phyloP scores from a whole-genome alignment of 495 filamentous ascomycete species.

The Apodospora peruviana region DNA sequence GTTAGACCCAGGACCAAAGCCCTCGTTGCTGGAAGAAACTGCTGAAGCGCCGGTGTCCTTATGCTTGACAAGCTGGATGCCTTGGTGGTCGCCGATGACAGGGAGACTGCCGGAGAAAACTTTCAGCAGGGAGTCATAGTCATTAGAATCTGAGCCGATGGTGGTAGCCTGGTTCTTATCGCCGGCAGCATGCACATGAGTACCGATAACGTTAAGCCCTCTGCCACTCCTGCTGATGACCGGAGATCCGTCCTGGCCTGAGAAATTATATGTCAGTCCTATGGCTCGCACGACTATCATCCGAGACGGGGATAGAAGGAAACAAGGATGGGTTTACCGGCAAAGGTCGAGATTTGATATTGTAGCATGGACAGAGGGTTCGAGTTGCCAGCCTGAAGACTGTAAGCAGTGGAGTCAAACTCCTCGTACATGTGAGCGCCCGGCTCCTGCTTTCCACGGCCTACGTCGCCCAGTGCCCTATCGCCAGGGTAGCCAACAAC shows the following conservation, averaged over 20 bases:
- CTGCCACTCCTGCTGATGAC: slow-evolving; percentile 22
- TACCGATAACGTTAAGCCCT: slow-evolving; percentile 19
- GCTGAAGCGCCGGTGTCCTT: background rate
- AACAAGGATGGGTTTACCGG: slow-evolving; percentile 16
- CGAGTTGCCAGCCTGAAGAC: slow-evolving; percentile 16
- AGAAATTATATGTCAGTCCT: too few species aligned
- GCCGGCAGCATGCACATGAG: slow-evolving; percentile 28
- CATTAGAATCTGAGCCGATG: slow-evolving; percentile 26
- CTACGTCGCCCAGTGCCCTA: slow-evolving; percentile 9
- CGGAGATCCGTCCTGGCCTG: slow-evolving; percentile 31
- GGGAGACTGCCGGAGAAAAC: slow-evolving; percentile 4
- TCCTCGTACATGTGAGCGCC: slow-evolving; percentile 37
- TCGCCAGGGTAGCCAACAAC: slow-evolving; percentile 42
- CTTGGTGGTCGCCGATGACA: slow-evolving; percentile 3
- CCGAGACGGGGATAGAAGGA: background rate
- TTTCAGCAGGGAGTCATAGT: slow-evolving; percentile 21
- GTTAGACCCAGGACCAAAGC: background rate
- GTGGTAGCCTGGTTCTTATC: slow-evolving; percentile 25
- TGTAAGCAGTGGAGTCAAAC: slow-evolving; percentile 21
- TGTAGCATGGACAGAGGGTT: slow-evolving; percentile 24
- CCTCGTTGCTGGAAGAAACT: background rate
- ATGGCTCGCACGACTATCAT: too few species aligned
- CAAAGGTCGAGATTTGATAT: slow-evolving; percentile 33
- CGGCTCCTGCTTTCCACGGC: slow-evolving; percentile 19
- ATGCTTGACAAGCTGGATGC: slow-evolving; percentile 9